phyloP scores from a whole-genome alignment of 2,329 filamentous ascomycete species.

The Cordyceps javanica region DNA sequence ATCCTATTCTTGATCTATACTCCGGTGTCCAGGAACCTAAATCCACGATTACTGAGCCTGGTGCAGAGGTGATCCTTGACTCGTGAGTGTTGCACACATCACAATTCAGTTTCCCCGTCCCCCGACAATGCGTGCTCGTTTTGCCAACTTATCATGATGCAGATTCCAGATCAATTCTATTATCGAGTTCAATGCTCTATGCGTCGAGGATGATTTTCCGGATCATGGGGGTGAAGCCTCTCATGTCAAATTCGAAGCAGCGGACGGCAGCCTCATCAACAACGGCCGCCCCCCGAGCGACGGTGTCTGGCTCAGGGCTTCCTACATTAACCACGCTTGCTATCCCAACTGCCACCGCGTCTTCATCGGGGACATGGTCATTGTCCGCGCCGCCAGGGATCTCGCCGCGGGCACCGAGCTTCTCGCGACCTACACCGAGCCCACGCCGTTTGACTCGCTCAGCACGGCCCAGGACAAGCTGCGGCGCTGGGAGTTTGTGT shows the following conservation, averaged over 20 bases:
- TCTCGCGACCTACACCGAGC: slow-evolving; percentile 24
- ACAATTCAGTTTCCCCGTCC: neutral
- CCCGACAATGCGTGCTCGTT: neutral
- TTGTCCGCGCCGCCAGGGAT: slow-evolving; percentile 32
- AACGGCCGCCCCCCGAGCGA: slow-evolving; percentile 3
- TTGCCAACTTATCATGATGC: neutral
- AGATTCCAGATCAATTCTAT: neutral
- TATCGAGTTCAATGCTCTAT: neutral
- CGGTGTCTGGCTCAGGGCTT: slow-evolving; percentile 33
- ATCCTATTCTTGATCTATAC: neutral
- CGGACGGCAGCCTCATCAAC: neutral
- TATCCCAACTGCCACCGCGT: slow-evolving; percentile 29
- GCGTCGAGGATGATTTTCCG: neutral
- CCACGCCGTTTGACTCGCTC: neutral
- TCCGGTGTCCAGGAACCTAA: too few species aligned
- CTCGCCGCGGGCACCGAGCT: slow-evolving; percentile 33
- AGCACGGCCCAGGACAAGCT: neutral
- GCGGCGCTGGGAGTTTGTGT: neutral
- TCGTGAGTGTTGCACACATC: neutral
- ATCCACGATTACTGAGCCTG: neutral
- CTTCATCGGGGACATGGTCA: slow-evolving; percentile 39
- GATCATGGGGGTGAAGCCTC: neutral
- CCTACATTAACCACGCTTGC: slow-evolving; percentile 39
- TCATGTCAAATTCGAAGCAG: too few species aligned
- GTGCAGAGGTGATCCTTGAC: neutral